Conservation (phyloP, 2,329 filamentous ascomycete genomes). For the Aspergillus versicolor region DNA sequence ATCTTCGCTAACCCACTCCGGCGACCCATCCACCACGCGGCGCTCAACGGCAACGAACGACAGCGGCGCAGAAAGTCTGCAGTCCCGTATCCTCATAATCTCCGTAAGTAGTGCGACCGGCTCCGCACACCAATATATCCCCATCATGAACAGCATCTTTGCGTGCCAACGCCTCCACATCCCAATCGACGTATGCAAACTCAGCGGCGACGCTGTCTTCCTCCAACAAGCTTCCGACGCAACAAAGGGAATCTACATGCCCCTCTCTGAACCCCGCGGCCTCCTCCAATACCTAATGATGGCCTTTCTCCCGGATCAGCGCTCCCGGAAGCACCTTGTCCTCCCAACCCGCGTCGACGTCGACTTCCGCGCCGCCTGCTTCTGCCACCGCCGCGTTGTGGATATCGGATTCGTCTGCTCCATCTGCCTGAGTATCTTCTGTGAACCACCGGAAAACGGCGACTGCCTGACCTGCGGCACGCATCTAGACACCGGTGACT, state of each 20-base stretch:
- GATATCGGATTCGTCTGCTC: conserved; percentile 95
- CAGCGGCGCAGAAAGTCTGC: conserved; percentile 50
- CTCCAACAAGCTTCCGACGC: conserved; percentile 85
- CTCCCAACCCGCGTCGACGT: conserved; percentile 80
- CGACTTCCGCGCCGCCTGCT: conserved; percentile 97
- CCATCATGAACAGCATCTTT: conserved; percentile 98
- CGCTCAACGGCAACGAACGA: conserved; percentile 13
- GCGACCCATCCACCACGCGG: conserved; percentile 25
- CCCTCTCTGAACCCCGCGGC: conserved; percentile 63
- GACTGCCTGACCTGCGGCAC: conserved; percentile 84
- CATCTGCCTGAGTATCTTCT: conserved; percentile 94
- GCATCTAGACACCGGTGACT: conserved; percentile 70
- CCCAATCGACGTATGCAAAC: conserved; percentile 86
- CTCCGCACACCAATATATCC: conserved; percentile 86
- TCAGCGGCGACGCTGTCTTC: conserved; percentile 84
- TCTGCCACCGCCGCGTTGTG: conserved; percentile 88
- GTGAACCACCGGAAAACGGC: conserved; percentile 61
- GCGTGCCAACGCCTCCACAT: conserved; percentile 85
- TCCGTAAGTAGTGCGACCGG: conserved; percentile 89
- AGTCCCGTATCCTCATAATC: conserved; percentile 82
- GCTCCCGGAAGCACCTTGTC: conserved; percentile 64
- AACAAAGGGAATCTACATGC: conserved; percentile 69
- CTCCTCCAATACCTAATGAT: conserved; percentile 94
- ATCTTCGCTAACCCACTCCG: conserved; percentile 36
- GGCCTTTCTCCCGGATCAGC: conserved; percentile 76